A percentile compares a stretch with the other conserved stretches of the same genome.
These are phyloP conservation scores for Corchorus olitorius DNA, from an alignment of 345 rosid species.

Conservation along the genomic window DNA sequence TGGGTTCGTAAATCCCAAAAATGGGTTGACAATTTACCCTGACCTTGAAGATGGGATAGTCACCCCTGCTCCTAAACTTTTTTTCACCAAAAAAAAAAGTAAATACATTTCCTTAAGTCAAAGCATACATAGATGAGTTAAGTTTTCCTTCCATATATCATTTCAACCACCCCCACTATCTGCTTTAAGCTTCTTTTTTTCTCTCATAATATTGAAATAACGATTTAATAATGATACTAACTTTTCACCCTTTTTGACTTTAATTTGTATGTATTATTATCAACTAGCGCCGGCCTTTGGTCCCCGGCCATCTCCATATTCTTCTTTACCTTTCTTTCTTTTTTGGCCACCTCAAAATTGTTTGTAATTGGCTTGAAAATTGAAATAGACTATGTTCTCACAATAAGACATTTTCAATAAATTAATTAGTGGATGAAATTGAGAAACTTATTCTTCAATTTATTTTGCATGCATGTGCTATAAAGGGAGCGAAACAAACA, in stretches of 20 bases:
- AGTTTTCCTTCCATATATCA: neutral
- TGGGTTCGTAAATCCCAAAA: too few relatives aligned
- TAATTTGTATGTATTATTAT: neutral
- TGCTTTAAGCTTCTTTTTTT: too few relatives aligned
- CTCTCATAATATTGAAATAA: neutral
- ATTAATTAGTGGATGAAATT: neutral
- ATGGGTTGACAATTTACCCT: too few relatives aligned
- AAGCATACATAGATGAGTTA: neutral
- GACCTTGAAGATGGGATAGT: too few relatives aligned
- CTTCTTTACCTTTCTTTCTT: neutral
- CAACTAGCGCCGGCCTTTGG: neutral
- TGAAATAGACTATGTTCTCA: neutral
- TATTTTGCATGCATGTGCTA: neutral
- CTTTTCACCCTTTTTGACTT: conserved; percentile 12
- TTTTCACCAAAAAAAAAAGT: too few relatives aligned
- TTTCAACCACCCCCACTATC: neutral
- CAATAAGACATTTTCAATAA: neutral
- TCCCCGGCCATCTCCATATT: neutral
- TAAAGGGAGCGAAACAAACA: neutral
- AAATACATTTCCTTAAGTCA: neutral
- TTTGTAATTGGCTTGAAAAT: neutral
- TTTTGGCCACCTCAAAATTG: neutral
- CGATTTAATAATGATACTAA: neutral
- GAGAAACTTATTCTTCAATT: neutral
- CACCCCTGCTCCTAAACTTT: too few relatives aligned